Evolutionary conservation across 768 basidiomycete species (phyloP).

Genomic region (Coprinellus aureogranulatus): DNA sequence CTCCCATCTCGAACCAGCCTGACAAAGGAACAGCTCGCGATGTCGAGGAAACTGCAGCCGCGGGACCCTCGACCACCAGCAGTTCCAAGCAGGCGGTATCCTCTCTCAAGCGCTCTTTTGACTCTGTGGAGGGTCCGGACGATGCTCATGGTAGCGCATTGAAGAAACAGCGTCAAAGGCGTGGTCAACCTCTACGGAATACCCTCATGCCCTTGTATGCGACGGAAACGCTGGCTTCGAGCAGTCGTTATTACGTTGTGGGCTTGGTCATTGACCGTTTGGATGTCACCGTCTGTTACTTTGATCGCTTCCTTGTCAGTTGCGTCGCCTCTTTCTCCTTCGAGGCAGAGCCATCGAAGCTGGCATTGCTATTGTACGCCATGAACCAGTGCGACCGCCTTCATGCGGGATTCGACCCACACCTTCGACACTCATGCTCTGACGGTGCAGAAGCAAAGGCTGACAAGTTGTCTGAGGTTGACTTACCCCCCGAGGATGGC

Average conservation of each 20-base stretch:
- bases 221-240: slow-evolving; percentile 12
- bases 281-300: slow-evolving; percentile 22
- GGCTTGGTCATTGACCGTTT: slow-evolving; percentile 21
- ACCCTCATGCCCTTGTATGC: slow-evolving; percentile 1
- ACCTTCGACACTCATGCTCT: slow-evolving; percentile 2
- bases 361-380: slow-evolving; percentile 21
- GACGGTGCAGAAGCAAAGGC: too few species aligned
- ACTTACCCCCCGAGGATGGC: too few species aligned
- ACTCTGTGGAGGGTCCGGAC: too few species aligned
- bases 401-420: slow-evolving; percentile 18
- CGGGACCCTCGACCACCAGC: too few species aligned
- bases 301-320: slow-evolving; percentile 21
- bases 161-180: too few species aligned
- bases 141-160: too few species aligned
- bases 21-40: too few species aligned
- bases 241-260: slow-evolving; percentile 15
- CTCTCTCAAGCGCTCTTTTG: too few species aligned
- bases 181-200: background rate
- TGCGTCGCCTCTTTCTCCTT: slow-evolving; percentile 19
- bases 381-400: slow-evolving; percentile 5
- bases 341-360: slow-evolving; percentile 7
- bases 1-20: too few species aligned
- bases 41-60: too few species aligned
- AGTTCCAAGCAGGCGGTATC: too few species aligned
- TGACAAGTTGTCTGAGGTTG: slow-evolving; percentile 8